These are phyloP conservation scores for Fusarium euwallaceae DNA, from an alignment of 2,329 filamentous ascomycete species.

Conservation along the genomic window DNA sequence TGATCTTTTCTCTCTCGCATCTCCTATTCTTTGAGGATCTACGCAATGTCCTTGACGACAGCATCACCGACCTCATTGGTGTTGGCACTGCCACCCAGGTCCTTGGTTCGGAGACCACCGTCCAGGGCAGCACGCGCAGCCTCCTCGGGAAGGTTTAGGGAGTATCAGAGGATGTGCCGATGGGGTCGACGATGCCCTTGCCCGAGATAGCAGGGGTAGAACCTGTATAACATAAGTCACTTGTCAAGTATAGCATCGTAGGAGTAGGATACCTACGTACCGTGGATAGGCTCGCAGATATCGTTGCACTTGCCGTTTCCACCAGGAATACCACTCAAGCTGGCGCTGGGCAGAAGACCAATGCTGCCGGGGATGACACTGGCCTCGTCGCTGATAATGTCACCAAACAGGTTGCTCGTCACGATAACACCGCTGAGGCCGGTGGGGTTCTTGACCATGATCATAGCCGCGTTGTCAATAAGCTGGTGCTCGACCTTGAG, in stretches of 20 bases:
- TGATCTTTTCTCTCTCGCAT: neutral
- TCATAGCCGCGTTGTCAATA: slow-evolving; percentile 96
- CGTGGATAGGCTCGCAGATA: slow-evolving; percentile 98
- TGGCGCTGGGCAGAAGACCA: slow-evolving; percentile 89
- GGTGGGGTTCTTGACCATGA: slow-evolving; percentile 94
- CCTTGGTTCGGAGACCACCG: too few species aligned
- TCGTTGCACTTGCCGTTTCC: slow-evolving; percentile 88
- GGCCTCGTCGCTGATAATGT: slow-evolving; percentile 96
- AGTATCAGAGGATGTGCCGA: slow-evolving; percentile 95
- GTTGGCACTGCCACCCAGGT: too few species aligned
- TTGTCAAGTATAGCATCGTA: too few species aligned
- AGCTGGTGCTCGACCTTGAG: slow-evolving; percentile 88
- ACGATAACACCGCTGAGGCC: slow-evolving; percentile 91
- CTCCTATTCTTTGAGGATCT: slow-evolving; percentile 64
- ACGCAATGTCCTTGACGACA: slow-evolving; percentile 61
- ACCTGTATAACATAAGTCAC: too few species aligned
- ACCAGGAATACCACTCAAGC: slow-evolving; percentile 87
- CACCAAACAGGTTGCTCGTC: slow-evolving; percentile 94
- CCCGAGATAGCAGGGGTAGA: slow-evolving; percentile 79
- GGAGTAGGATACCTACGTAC: too few species aligned
- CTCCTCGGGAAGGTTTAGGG: slow-evolving; percentile 67
- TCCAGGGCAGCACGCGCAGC: too few species aligned
- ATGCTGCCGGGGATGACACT: slow-evolving; percentile 90
- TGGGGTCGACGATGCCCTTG: slow-evolving; percentile 87
- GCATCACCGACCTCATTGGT: too few species aligned